Evolutionary conservation across 2,329 filamentous ascomycete species (phyloP).

Genomic region (Mycosphaerelloides madeirae): DNA sequence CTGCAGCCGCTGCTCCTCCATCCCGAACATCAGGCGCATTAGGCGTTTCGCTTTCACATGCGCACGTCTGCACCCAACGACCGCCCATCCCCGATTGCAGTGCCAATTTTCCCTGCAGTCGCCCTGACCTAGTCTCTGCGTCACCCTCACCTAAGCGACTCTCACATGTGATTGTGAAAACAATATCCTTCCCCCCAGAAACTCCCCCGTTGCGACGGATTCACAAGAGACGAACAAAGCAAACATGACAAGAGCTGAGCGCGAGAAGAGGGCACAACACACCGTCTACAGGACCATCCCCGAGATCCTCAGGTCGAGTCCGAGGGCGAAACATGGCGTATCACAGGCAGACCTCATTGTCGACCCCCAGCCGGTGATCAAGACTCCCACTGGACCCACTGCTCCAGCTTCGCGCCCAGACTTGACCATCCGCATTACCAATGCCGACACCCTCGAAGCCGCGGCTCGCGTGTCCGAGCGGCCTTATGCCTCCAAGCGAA

Average conservation of each 20-base stretch:
- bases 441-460: constrained; percentile 52
- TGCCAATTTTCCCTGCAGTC: neutral
- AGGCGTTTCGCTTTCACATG: neutral
- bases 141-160: too few relatives aligned
- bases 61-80: neutral
- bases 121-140: neutral
- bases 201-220: neutral
- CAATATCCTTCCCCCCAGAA: too few relatives aligned
- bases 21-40: neutral
- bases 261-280: constrained; percentile 38
- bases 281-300: constrained; percentile 59
- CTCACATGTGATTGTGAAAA: too few relatives aligned
- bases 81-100: neutral
- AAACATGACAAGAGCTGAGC: constrained; percentile 21
- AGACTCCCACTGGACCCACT: constrained; percentile 12
- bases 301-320: constrained; percentile 48
- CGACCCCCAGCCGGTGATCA: constrained; percentile 32
- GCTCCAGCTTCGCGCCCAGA: constrained; percentile 13
- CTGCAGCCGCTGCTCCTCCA: neutral
- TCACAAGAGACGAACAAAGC: constrained; percentile 1
- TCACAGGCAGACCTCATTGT: constrained; percentile 49
- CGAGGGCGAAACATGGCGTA: constrained; percentile 53
- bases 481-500: constrained; percentile 20
- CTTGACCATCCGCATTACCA: constrained; percentile 43
- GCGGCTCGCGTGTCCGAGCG: constrained; percentile 34